Conservation (phyloP, 768 basidiomycete genomes). For the Sarcomyxa edulis region DNA sequence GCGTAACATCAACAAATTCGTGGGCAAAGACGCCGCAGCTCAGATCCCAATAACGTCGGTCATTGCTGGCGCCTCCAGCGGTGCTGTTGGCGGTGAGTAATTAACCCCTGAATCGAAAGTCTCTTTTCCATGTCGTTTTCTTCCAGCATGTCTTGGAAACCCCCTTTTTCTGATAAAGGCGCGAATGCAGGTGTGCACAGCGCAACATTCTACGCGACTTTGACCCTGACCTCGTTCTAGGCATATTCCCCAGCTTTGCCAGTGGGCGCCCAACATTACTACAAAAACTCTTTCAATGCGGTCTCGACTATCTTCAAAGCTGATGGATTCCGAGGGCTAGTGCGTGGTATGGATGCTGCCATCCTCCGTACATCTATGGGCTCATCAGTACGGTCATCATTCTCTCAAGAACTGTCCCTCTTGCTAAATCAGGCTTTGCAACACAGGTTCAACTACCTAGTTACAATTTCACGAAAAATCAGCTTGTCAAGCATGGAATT, state of each 20-base stretch:
- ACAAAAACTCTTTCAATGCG: slow-evolving; percentile 81
- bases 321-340: slow-evolving; percentile 75
- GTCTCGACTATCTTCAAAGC: slow-evolving; percentile 71
- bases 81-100: slow-evolving; percentile 77
- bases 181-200: slow-evolving; percentile 78
- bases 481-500: slow-evolving; percentile 63
- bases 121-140: slow-evolving; percentile 4
- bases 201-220: slow-evolving; percentile 1
- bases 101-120: neutral
- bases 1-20: slow-evolving; percentile 54
- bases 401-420: neutral
- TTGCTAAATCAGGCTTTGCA: neutral
- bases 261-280: slow-evolving; percentile 91
- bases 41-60: slow-evolving; percentile 76
- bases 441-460: slow-evolving; percentile 89
- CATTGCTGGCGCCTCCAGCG: slow-evolving; percentile 83
- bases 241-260: slow-evolving; percentile 94
- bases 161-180: slow-evolving; percentile 96
- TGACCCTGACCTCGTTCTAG: slow-evolving; percentile 26
- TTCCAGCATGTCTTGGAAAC: slow-evolving; percentile 70
- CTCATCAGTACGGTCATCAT: slow-evolving; percentile 52
- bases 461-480: slow-evolving; percentile 89
- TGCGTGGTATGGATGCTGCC: slow-evolving; percentile 91
- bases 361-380: slow-evolving; percentile 94
- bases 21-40: slow-evolving; percentile 59